Evolutionary conservation across 2,329 filamentous ascomycete species (phyloP), one percentile per base, ranked within the genome.

Genomic region (Penicillium fuscoglaucum): DNA sequence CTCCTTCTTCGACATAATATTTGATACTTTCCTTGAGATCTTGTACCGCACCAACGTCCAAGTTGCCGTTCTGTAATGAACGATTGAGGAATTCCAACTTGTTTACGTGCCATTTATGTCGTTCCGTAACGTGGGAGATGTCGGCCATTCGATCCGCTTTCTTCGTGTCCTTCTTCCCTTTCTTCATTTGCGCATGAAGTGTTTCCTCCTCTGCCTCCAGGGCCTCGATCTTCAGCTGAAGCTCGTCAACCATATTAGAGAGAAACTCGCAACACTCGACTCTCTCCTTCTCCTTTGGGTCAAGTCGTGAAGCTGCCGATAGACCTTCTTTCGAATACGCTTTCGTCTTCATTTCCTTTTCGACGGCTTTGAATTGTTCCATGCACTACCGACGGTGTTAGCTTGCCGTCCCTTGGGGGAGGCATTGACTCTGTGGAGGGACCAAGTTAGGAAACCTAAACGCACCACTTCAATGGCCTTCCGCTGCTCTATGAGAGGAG

Each of bases 341-440:
- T 78, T 99, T 99, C 57, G 95, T 99, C 83, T 99, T 99, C 95
- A 99, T 98, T 72, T 96, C 95, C 82, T 99, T 99, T 78, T 99
- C 95, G 53, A 99, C 95, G n/a, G 93, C 93, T 81, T 99, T 99
- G 85, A 99, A 99, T 71, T 91, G 92, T 80, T 99, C 95, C 95
- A 99, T 99, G 79, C 76, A 79, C 74, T 79, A 65, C 52, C 50
- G 52, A 54, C 48, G 46, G 46, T 29, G 64, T 76, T 73, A 74
- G 72, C 63, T 57, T 46, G 37, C 28, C 48, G 44, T 46, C 46
- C 52, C 40, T 43, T 43, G 28, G 28, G 1, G 19, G 35, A 39
- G 15, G 15, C 21, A 47, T 24, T 29, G 50, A n/a, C 28, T 15
- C 35, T 26, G 9, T 29, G 10, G 39, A 19, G 41, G 40, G 39